Percentiles rank a stretch among this genome's conserved stretches.
Evolutionary conservation across 352 stramenopile species (phyloP).

Genomic region (Globisporangium alternatum): DNA sequence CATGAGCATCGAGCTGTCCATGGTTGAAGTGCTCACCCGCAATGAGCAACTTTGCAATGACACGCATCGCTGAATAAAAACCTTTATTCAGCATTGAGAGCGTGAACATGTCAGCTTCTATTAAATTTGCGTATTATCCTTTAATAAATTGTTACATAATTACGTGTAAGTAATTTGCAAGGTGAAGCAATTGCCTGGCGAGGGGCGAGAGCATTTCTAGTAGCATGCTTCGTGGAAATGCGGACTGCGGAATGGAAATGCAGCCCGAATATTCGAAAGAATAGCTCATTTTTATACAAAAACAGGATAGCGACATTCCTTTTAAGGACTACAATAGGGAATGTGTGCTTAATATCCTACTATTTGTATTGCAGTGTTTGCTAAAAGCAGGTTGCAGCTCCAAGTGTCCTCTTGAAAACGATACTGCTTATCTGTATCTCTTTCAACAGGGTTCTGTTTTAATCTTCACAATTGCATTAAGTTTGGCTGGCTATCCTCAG

Average conservation of each 20-base stretch:
- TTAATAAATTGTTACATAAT: background rate
- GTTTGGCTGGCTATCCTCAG: too few relatives aligned
- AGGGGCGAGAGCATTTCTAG: background rate
- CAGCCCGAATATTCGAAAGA: background rate
- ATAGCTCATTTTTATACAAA: background rate
- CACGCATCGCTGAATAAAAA: background rate
- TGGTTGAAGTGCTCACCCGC: background rate
- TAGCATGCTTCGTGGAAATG: background rate
- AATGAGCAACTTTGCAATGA: background rate
- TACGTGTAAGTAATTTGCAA: background rate
- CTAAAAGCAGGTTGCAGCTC: background rate
- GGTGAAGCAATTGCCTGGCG: background rate
- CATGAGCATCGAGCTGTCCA: background rate
- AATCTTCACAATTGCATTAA: too few relatives aligned
- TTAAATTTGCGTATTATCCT: too few relatives aligned
- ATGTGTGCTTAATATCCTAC: background rate
- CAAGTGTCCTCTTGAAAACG: background rate
- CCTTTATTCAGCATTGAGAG: background rate
- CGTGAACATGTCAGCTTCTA: too few relatives aligned
- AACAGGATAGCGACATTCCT: background rate
- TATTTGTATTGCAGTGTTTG: background rate
- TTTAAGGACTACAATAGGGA: background rate
- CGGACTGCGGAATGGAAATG: background rate
- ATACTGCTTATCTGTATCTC: background rate
- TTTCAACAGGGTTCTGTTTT: too few relatives aligned